These are phyloP conservation scores for Colletotrichum tanaceti DNA, from an alignment of 2,329 filamentous ascomycete genomes.

Conservation along the genomic window DNA sequence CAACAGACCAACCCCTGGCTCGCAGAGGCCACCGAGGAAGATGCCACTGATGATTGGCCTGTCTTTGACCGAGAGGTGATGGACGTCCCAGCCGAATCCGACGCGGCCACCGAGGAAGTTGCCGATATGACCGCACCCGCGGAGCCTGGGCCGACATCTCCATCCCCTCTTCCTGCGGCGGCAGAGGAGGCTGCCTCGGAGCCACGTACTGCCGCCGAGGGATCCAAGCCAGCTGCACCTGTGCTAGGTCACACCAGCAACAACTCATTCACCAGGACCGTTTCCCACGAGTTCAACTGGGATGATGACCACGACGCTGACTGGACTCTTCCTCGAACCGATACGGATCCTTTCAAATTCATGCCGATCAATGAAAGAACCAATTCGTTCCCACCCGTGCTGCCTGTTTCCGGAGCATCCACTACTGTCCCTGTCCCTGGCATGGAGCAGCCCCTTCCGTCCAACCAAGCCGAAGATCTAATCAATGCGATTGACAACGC, in stretches of 20 bases:
- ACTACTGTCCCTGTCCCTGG: slow-evolving; percentile 20
- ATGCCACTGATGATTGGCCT: slow-evolving; percentile 44
- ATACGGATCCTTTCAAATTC: slow-evolving; percentile 69
- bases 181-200: neutral
- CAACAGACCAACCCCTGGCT: slow-evolving; percentile 4
- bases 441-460: slow-evolving; percentile 55
- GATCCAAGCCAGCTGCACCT: slow-evolving; percentile 28
- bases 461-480: slow-evolving; percentile 65
- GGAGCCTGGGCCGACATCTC: neutral
- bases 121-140: neutral
- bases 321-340: slow-evolving; percentile 63
- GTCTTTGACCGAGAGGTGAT: slow-evolving; percentile 37
- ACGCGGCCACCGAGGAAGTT: slow-evolving; percentile 6
- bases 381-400: slow-evolving; percentile 72
- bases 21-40: slow-evolving; percentile 31
- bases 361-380: slow-evolving; percentile 68
- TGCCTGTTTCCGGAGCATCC: slow-evolving; percentile 49
- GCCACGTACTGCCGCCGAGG: slow-evolving; percentile 6
- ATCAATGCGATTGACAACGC: slow-evolving; percentile 63
- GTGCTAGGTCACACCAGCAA: slow-evolving; percentile 63
- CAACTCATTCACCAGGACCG: slow-evolving; percentile 72
- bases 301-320: slow-evolving; percentile 69
- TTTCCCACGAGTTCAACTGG: slow-evolving; percentile 71
- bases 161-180: neutral
- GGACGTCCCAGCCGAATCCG: neutral